phyloP scores from a whole-genome alignment of 1,284 basidiomycete genomes.

The Moesziomyces globuligerus region DNA sequence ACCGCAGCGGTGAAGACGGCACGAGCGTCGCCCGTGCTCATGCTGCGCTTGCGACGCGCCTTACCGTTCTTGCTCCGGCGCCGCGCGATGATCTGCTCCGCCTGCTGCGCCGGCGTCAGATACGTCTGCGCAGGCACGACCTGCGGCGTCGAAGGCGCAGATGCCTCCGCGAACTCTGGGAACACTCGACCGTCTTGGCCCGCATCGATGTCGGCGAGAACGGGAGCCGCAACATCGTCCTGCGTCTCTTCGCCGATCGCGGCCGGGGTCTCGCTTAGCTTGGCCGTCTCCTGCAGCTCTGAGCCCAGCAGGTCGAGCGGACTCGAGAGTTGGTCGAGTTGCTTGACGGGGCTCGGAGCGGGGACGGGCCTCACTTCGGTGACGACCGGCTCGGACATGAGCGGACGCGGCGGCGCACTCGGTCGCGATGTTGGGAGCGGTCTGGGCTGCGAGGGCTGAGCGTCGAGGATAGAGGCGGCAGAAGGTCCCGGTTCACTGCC shows the following conservation, averaged over 20 bases:
- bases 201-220: conserved; percentile 11
- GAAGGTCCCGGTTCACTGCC: conserved; percentile 38
- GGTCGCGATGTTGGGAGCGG: conserved; percentile 19
- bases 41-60: conserved; percentile 44
- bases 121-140: conserved; percentile 6
- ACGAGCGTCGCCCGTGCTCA: conserved; percentile 53
- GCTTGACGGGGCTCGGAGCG: conserved; percentile 49
- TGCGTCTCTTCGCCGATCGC: not conserved
- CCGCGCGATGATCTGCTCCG: conserved; percentile 58
- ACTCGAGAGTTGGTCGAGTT: conserved; percentile 34
- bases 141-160: not conserved
- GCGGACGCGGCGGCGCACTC: conserved; percentile 21
- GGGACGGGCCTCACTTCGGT: conserved; percentile 43
- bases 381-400: conserved; percentile 7
- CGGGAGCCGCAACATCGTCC: not conserved
- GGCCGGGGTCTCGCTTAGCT: conserved; percentile 5
- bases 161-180: conserved; percentile 1
- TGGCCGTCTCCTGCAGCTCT: conserved; percentile 43
- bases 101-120: conserved; percentile 56
- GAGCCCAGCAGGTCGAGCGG: conserved; percentile 54
- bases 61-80: conserved; percentile 56
- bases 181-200: conserved; percentile 9
- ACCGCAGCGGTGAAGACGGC: conserved; percentile 37
- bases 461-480: not conserved
- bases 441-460: not conserved